These are phyloP conservation scores for Rhynchospora breviuscula DNA, from an alignment of 176 grass and related monocot genomes.

Conservation along the genomic window DNA sequence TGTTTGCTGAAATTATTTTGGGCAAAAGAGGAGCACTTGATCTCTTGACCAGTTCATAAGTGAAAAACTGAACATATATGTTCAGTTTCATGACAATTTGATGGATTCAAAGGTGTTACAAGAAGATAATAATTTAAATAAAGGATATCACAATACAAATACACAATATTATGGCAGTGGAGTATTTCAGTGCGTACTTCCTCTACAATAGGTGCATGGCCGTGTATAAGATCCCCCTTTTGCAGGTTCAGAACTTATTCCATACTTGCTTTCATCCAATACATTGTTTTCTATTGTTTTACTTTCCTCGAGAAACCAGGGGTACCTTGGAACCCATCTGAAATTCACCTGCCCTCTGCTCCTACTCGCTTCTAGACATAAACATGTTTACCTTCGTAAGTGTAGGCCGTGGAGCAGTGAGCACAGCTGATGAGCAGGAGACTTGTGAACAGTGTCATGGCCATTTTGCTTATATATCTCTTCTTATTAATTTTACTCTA, in stretches of 20 bases:
- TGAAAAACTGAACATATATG: neutral
- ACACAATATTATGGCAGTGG: neutral
- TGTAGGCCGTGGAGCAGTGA: neutral
- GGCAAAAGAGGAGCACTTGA: neutral
- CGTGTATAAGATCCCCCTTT: neutral
- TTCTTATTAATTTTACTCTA: too few species aligned
- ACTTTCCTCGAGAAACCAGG: too few species aligned
- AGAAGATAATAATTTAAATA: neutral
- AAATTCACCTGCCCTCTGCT: neutral
- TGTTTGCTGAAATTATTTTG: neutral
- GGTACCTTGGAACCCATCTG: slow-evolving; percentile 1
- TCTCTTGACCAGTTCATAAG: neutral
- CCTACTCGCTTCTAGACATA: neutral
- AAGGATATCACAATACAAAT: neutral
- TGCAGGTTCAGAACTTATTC: too few species aligned
- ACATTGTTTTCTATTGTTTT: too few species aligned
- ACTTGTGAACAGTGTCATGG: neutral
- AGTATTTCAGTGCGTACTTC: neutral
- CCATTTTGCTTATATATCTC: neutral
- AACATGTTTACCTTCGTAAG: neutral
- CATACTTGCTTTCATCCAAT: too few species aligned
- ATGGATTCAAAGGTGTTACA: neutral
- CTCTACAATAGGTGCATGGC: neutral
- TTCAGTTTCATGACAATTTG: neutral
- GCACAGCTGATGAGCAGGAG: neutral